Evolutionary conservation across 2,329 filamentous ascomycete species (phyloP).

Genomic region (Alternaria dauci): DNA sequence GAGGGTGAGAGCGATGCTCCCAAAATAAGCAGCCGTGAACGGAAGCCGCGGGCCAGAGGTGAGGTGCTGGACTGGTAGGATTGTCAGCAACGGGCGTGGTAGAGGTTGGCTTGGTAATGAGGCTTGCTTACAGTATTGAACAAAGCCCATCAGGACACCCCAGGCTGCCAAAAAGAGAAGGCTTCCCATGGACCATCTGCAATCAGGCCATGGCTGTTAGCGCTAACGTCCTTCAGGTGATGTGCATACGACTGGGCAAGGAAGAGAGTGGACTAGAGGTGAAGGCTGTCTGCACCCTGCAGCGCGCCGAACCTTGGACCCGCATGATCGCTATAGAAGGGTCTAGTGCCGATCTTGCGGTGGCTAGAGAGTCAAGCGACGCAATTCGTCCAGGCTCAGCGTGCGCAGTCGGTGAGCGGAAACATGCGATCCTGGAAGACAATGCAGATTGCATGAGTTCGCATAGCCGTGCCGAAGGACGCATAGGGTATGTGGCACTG

Average conservation of each 20-base stretch:
- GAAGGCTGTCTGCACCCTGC: constrained; percentile 43
- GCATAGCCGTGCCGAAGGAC: constrained; percentile 41
- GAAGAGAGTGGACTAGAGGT: constrained; percentile 40
- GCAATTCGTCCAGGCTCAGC: constrained; percentile 30
- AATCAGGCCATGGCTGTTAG: constrained; percentile 48
- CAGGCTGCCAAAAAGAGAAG: constrained; percentile 89
- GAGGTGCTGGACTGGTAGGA: constrained; percentile 72
- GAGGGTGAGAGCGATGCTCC: constrained; percentile 86
- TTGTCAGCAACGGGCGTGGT: constrained; percentile 27
- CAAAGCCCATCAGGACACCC: constrained; percentile 91
- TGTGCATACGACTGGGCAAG: constrained; percentile 34
- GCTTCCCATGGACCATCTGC: constrained; percentile 94
- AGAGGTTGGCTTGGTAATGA: constrained; percentile 21
- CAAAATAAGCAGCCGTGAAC: constrained; percentile 94
- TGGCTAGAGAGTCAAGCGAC: constrained; percentile 49
- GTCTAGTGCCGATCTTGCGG: constrained; percentile 44
- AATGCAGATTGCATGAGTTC: constrained; percentile 42
- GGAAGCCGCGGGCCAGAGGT: constrained; percentile 84
- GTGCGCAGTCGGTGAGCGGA: constrained; percentile 22
- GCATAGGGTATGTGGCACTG: constrained; percentile 39
- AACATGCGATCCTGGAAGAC: constrained; percentile 18
- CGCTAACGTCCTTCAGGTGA: constrained; percentile 38
- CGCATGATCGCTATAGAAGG: constrained; percentile 53
- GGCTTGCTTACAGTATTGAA: constrained; percentile 68
- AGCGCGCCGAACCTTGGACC: constrained; percentile 50